These are phyloP conservation scores for Suhomyces panamericanus DNA, from an alignment of 1,139 yeast species.

Conservation along the genomic window DNA sequence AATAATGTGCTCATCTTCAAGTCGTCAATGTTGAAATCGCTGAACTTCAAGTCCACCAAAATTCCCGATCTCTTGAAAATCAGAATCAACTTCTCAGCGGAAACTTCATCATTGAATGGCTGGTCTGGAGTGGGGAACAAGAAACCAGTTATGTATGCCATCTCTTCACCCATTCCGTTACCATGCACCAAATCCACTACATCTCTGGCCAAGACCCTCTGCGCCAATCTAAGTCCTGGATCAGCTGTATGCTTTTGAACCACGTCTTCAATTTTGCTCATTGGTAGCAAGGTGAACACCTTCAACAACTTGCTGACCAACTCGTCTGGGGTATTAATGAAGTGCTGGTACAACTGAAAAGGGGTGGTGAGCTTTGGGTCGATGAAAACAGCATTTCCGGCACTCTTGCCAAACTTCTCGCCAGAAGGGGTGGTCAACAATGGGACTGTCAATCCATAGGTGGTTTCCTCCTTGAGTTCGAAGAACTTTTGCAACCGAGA, in stretches of 20 bases:
- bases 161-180: conserved; percentile 65
- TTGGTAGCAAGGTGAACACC: conserved; percentile 77
- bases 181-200: conserved; percentile 90
- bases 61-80: conserved; percentile 67
- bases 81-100: conserved; percentile 54
- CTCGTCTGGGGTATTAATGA: conserved; percentile 76
- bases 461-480: conserved; percentile 18
- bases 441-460: conserved; percentile 88
- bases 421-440: conserved; percentile 85
- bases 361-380: conserved; percentile 72
- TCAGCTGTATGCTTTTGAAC: conserved; percentile 52
- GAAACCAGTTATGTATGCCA: conserved; percentile 62
- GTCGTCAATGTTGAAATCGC: conserved; percentile 37
- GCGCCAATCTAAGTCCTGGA: conserved; percentile 71
- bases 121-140: conserved; percentile 62
- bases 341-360: conserved; percentile 82
- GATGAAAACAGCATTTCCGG: conserved; percentile 94
- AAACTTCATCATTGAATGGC: conserved; percentile 45
- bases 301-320: conserved; percentile 69
- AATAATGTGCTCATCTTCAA: conserved; percentile 43
- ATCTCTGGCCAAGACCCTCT: conserved; percentile 75
- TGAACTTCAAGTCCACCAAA: conserved; percentile 39
- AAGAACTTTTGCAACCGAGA: conserved; percentile 50
- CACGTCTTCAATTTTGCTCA: conserved; percentile 53
- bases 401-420: conserved; percentile 94